These are phyloP conservation scores for Leucocoprinus sp. DNA, from an alignment of 768 basidiomycete species.

Conservation along the genomic window DNA sequence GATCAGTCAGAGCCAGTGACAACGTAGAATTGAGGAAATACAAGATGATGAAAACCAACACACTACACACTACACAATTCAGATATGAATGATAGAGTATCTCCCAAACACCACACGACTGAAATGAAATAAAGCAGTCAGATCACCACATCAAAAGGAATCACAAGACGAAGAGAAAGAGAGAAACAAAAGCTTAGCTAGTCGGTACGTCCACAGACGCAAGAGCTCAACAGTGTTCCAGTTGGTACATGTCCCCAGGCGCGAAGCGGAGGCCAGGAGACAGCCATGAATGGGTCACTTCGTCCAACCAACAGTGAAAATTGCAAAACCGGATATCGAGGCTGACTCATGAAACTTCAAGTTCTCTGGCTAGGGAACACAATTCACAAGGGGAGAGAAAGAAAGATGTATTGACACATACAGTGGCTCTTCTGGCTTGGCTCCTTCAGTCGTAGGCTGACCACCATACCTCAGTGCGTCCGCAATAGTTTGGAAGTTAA, in stretches of 20 bases:
- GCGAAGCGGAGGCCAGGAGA: constrained; percentile 8
- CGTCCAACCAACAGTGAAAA: constrained; percentile 2
- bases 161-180: background rate
- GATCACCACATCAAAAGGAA: constrained; percentile 1
- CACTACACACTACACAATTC: constrained; percentile 4
- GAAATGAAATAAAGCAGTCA: background rate
- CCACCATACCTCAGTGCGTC: constrained; percentile 44
- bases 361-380: background rate
- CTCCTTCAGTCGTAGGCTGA: constrained; percentile 25
- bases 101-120: too few relatives aligned
- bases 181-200: constrained; percentile 9
- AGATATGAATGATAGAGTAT: too few relatives aligned
- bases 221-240: constrained; percentile 8
- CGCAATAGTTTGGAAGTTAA: constrained; percentile 41
- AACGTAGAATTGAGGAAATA: background rate
- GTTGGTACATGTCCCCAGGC: constrained; percentile 4
- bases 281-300: background rate
- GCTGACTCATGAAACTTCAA: constrained; percentile 3
- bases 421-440: constrained; percentile 11
- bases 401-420: background rate
- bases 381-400: background rate
- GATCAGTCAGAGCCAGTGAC: constrained; percentile 1
- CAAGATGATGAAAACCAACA: background rate
- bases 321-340: background rate
- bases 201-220: background rate